phyloP scores from a whole-genome alignment of 257 asterid genomes.

The Leptodermis oblonga region DNA sequence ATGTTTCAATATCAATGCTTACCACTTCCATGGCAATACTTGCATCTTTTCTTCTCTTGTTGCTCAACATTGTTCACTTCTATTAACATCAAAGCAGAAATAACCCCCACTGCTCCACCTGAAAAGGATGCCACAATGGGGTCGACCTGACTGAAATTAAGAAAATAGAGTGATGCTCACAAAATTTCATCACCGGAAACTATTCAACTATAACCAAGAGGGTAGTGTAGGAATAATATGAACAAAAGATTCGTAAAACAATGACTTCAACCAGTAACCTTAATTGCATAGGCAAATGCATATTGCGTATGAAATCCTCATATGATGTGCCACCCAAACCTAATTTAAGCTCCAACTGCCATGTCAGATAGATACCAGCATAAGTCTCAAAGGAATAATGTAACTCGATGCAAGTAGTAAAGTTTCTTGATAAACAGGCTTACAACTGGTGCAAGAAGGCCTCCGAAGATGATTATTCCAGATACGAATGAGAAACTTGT shows the following conservation, averaged over 20 bases:
- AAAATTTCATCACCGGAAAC: neutral
- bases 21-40: conserved; percentile 93
- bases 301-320: conserved; percentile 60
- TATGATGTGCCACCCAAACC: conserved; percentile 92
- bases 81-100: conserved; percentile 73
- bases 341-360: conserved; percentile 83
- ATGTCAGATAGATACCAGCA: conserved; percentile 24
- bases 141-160: conserved; percentile 75
- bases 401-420: neutral
- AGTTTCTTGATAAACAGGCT: conserved; percentile 33
- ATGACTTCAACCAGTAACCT: conserved; percentile 40
- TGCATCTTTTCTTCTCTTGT: conserved; percentile 90
- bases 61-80: conserved; percentile 83
- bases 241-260: neutral
- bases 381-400: conserved; percentile 2
- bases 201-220: neutral
- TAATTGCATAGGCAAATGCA: conserved; percentile 86
- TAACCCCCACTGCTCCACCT: conserved; percentile 98
- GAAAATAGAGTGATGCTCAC: conserved; percentile 5
- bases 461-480: conserved; percentile 82
- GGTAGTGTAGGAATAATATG: neutral
- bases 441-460: conserved; percentile 85
- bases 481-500: conserved; percentile 77
- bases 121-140: conserved; percentile 94
- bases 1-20: conserved; percentile 8